phyloP scores from a whole-genome alignment of 2,329 filamentous ascomycete species.

The Neophaeococcomyces mojaviensis region DNA sequence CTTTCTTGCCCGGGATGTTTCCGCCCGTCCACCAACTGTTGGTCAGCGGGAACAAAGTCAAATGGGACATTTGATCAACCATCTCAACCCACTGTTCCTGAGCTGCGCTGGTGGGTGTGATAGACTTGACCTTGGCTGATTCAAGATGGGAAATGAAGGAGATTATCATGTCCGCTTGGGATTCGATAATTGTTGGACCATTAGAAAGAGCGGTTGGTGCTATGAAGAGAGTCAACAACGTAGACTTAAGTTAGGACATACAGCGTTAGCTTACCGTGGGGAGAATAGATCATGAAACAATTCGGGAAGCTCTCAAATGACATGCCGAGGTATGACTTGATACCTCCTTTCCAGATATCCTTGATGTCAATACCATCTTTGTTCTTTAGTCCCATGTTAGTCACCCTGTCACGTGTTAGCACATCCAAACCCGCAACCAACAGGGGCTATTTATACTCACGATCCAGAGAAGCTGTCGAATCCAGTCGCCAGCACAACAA shows the following conservation, averaged over 20 bases:
- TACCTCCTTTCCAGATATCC: slow-evolving; percentile 32
- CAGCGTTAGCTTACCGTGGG: slow-evolving; percentile 35
- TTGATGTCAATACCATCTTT: slow-evolving; percentile 26
- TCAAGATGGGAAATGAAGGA: slow-evolving; percentile 43
- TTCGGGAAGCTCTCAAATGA: slow-evolving; percentile 39
- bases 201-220: slow-evolving; percentile 23
- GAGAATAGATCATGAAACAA: slow-evolving; percentile 46
- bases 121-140: slow-evolving; percentile 39
- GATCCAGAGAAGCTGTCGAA: slow-evolving; percentile 36
- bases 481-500: slow-evolving; percentile 38
- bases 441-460: background rate
- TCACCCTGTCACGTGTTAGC: slow-evolving; percentile 23
- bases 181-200: slow-evolving; percentile 45
- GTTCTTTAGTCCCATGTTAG: slow-evolving; percentile 33
- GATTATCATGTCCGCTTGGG: slow-evolving; percentile 36
- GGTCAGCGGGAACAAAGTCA: slow-evolving; percentile 44
- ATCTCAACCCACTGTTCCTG: slow-evolving; percentile 44
- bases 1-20: slow-evolving; percentile 45
- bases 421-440: background rate
- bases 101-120: slow-evolving; percentile 43
- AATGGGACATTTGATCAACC: slow-evolving; percentile 40
- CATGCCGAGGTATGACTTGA: slow-evolving; percentile 37
- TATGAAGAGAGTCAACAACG: background rate
- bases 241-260: no score
- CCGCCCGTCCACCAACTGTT: slow-evolving; percentile 51